These are phyloP conservation scores for Senna tora DNA, from an alignment of 306 rosid species.

Conservation along the genomic window DNA sequence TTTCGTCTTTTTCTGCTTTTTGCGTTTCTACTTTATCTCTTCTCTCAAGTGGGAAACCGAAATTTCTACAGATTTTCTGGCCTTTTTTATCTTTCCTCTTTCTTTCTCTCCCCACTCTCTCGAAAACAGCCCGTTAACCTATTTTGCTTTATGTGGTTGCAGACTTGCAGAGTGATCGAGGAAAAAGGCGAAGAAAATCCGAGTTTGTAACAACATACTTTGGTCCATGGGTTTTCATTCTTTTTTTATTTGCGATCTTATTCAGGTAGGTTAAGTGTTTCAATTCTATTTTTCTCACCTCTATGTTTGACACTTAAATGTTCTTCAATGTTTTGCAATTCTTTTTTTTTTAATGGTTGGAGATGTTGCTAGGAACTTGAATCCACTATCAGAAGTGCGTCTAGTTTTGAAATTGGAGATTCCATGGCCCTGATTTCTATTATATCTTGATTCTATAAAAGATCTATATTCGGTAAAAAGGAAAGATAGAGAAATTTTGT, in stretches of 20 bases:
- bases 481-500: slow-evolving; percentile 16
- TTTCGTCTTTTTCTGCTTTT: slow-evolving; percentile 77
- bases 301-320: background rate
- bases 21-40: slow-evolving; percentile 47
- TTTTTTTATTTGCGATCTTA: slow-evolving; percentile 22
- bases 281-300: slow-evolving; percentile 15
- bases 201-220: slow-evolving; percentile 27
- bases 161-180: slow-evolving; percentile 28
- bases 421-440: slow-evolving; percentile 34
- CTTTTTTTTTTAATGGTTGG: background rate
- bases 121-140: slow-evolving; percentile 1
- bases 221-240: slow-evolving; percentile 23
- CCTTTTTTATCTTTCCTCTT: background rate
- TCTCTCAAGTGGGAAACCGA: slow-evolving; percentile 41
- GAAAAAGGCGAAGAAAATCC: slow-evolving; percentile 3
- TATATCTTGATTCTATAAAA: slow-evolving; percentile 28
- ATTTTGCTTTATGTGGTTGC: slow-evolving; percentile 27
- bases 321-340: background rate
- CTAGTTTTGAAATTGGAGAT: slow-evolving; percentile 27
- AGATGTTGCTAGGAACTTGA: slow-evolving; percentile 20
- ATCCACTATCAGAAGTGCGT: slow-evolving; percentile 21
- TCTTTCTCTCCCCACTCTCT: slow-evolving; percentile 20
- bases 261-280: slow-evolving; percentile 18
- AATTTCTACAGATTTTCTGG: slow-evolving; percentile 31
- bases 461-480: slow-evolving; percentile 38